Percentiles rank a stretch among this genome's conserved stretches.
Conservation (phyloP, 495 filamentous ascomycete species). For the Copromyces sp. region DNA sequence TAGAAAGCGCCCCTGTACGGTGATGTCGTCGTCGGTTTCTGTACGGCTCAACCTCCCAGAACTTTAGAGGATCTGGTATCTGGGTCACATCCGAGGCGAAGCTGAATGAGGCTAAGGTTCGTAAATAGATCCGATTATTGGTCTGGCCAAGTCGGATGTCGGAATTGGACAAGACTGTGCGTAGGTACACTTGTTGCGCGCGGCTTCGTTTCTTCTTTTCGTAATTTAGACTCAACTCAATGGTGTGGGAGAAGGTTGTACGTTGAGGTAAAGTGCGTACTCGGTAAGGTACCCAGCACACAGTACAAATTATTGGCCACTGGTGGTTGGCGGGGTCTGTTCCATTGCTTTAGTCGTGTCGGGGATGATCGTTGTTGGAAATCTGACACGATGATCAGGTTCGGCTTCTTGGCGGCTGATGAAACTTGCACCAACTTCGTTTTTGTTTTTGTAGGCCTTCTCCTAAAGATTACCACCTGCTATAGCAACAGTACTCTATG, state of each 20-base stretch:
- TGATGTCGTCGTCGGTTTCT: constrained; percentile 2
- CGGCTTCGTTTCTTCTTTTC: background rate
- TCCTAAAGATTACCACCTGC: background rate
- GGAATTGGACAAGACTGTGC: background rate
- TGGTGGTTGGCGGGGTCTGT: background rate
- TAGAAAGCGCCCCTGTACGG: background rate
- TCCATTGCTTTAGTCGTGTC: background rate
- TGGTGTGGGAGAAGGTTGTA: background rate
- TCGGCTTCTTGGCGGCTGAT: background rate
- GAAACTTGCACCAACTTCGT: background rate
- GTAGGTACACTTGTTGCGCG: background rate
- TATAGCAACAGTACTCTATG: background rate
- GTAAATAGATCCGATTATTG: background rate
- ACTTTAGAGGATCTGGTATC: background rate
- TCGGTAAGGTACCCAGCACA: background rate
- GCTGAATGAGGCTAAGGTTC: background rate
- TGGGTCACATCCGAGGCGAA: background rate
- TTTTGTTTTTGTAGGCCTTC: background rate
- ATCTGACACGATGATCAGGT: background rate
- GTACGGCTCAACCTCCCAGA: background rate
- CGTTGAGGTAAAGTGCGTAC: background rate
- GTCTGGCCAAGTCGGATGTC: background rate
- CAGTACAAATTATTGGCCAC: background rate
- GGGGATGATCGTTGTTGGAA: background rate
- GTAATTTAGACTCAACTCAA: background rate